Evolutionary conservation across 2,329 filamentous ascomycete genomes (phyloP), one percentile per base, ranked within the genome.

Genomic region (Lecanoromycetidae sp.): DNA sequence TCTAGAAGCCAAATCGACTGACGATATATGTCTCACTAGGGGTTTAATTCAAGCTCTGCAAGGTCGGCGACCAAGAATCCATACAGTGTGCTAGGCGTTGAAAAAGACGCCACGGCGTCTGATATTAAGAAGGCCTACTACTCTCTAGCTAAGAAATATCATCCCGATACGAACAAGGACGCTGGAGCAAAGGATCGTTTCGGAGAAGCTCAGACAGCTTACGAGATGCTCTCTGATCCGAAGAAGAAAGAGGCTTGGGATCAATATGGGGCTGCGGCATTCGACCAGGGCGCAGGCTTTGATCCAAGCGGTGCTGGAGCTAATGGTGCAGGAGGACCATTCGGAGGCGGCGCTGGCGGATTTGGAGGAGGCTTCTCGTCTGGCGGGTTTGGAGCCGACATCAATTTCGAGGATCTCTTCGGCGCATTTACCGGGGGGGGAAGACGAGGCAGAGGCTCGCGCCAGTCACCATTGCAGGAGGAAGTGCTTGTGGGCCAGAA

Each of bases 81-180:
- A 1, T 98, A 98, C 66, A 77, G 79, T 55, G 76, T 84, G 3
- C 79, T 98, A 23, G 91, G 91, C 12, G 86, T 98, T 25, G 72
- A 72, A 58, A 94, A 90, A 63, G 75, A 67, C 52, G 86, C 91
- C n/a, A 80, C 85, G 1, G 70, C 87, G 3, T 71, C 79, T 50
- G 90, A 96, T 29, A 96, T 98, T 63, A 98, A 98, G 64, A 96
- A 95, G 65, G 88, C 91, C 3, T 98, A 98, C 71, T 98, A 98
- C 63, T 86, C 88, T 42, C 72, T 96, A 50, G 91, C 91, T 17
- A 98, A 98, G 67, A 98, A 96, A 61, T 98, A 79, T 63, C 91
- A 98, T 60, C 91, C 91, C 7, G 91, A 98, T 63, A 96, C 91
- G 29, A 98, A 96, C 72, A 96, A 96, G 65, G 91, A 96, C 57